A percentile compares a stretch with the other conserved stretches of the same genome.
phyloP scores from a whole-genome alignment of 768 basidiomycete species.

The Tricholoma saponaceum region DNA sequence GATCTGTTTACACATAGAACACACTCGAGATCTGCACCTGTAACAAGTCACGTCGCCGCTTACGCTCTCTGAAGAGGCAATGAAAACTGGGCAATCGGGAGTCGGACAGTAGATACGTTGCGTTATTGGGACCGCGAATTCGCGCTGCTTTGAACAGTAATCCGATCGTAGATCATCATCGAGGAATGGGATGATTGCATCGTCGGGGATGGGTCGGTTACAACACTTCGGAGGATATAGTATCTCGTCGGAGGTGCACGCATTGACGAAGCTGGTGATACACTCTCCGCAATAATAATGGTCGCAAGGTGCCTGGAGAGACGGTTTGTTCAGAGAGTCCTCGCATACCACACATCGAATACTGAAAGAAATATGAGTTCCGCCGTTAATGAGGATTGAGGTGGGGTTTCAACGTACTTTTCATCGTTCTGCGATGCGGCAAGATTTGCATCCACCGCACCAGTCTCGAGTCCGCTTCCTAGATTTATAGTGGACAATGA shows the following conservation, averaged over 20 bases:
- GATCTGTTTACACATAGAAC: conserved; percentile 44
- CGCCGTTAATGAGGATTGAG: neutral
- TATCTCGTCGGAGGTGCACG: conserved; percentile 34
- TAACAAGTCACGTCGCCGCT: conserved; percentile 28
- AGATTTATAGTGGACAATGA: neutral
- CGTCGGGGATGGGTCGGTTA: conserved; percentile 19
- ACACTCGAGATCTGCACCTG: conserved; percentile 36
- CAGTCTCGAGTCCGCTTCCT: neutral
- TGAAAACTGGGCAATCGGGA: conserved; percentile 38
- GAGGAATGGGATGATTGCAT: conserved; percentile 10
- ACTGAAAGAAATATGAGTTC: neutral
- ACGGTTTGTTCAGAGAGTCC: neutral
- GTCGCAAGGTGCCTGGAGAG: conserved; percentile 27
- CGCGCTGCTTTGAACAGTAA: conserved; percentile 9
- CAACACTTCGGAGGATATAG: conserved; percentile 41
- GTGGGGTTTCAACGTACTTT: neutral
- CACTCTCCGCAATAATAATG: conserved; percentile 35
- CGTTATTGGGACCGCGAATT: conserved; percentile 13
- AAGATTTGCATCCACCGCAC: neutral
- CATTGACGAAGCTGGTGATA: conserved; percentile 26
- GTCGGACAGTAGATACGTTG: conserved; percentile 22
- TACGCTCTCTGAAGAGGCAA: conserved; percentile 26
- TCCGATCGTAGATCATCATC: neutral
- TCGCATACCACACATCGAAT: neutral
- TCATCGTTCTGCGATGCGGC: neutral